Evolutionary conservation across 163 green algal genomes (phyloP), one percentile per base, ranked within the genome.

Genomic region (Coccomyxa subellipsoidea): DNA sequence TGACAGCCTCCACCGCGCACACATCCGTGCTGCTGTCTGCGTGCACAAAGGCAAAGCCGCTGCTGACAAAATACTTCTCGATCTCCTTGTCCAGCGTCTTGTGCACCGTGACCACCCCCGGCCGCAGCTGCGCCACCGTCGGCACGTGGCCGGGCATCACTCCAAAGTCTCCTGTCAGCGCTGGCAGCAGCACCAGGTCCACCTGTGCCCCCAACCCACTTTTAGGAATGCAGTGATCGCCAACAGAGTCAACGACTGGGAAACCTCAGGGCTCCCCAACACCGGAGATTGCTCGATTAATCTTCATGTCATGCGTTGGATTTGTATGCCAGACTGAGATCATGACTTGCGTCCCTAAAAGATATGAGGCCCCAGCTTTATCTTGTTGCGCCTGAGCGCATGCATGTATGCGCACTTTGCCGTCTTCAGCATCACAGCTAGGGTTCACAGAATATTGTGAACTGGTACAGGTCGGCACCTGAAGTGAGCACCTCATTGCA

Each of bases 101-200:
- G 81, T 98, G 90, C 23, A 99, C 90, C 37, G 94, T 94, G 2
- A 99, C 90, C 7, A 99, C 83, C 21, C 97, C 97, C 4, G 97
- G 97, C 80, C 92, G 91, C 31, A 99, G 92, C 92, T 99, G 94
- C 23, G 97, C 95, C 18, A 99, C 95, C 38, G 94, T 97, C 18
- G 97, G 96, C 34, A 99, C 97, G 89, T 99, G 97, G 59, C 97
- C 97, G 39, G 97, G 95, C 89, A 98, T 97, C n/a, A 98, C 90
- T 36, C 97, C 97, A 90, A 99, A 98, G 87, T 98, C 93, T 70
- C 97, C 97, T 59, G 96, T 96, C 25, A 94, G 89, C 54, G 96
- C 96, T 34, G 97, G 97, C 31, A 99, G 83, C 59, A 97, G 88
- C 31, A 97, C 94, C 69, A 95, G 83, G 75, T 98, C 95, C 34